phyloP scores from a whole-genome alignment of 2,329 filamentous ascomycete species.

The Sclerotinia minor region DNA sequence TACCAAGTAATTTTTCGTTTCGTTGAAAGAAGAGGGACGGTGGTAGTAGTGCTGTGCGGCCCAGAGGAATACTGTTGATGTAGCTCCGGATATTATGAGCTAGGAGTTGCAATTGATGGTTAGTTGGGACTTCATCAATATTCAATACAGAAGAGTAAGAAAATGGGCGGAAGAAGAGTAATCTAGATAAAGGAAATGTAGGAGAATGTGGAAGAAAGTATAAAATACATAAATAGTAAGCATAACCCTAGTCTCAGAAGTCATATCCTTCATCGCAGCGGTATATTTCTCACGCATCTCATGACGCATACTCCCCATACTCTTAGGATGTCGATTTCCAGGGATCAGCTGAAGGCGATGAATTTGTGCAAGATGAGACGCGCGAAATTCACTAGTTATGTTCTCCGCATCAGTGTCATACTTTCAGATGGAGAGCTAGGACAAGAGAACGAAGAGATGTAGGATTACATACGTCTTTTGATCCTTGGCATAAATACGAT shows the following conservation, averaged over 20 bases:
- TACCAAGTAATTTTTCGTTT: neutral
- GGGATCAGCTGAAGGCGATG: neutral
- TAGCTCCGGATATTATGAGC: neutral
- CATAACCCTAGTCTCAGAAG: neutral
- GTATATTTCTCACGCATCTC: neutral
- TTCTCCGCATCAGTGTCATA: neutral
- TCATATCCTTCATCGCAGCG: constrained; percentile 8
- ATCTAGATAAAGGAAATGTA: neutral
- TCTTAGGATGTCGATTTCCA: neutral
- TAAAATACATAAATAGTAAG: neutral
- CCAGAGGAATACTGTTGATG: neutral
- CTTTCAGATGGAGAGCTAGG: neutral
- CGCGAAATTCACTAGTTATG: neutral
- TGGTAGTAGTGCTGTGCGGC: neutral
- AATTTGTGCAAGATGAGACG: neutral
- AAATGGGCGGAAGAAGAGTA: neutral
- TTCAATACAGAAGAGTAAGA: too few relatives aligned
- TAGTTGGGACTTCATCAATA: neutral
- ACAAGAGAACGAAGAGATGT: neutral
- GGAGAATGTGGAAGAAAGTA: neutral
- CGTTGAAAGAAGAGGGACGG: neutral
- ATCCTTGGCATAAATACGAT: neutral
- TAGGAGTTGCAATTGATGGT: neutral
- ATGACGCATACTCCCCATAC: neutral
- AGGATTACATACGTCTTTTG: neutral